phyloP scores from a whole-genome alignment of 192 early-diverging fungal genomes.

The Coemansia umbellata region DNA sequence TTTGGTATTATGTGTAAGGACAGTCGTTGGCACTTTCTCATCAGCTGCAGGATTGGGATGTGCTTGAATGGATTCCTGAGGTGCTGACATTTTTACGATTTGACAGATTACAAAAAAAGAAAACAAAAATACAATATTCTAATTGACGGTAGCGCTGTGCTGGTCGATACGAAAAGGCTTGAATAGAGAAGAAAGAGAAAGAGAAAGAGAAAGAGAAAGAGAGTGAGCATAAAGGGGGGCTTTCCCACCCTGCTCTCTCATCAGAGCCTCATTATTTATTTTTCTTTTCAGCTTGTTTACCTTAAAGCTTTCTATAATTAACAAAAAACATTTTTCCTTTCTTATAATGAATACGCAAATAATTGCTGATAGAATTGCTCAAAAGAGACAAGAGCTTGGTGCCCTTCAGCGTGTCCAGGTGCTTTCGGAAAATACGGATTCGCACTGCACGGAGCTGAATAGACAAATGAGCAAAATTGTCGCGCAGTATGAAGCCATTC shows the following conservation, averaged over 20 bases:
- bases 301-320: background rate
- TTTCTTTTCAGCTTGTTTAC: background rate
- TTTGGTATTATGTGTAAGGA: too few relatives aligned
- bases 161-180: background rate
- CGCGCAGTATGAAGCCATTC: constrained; percentile 39
- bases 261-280: background rate
- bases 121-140: background rate
- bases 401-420: constrained; percentile 38
- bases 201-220: background rate
- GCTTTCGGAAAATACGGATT: constrained; percentile 41
- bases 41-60: too few relatives aligned
- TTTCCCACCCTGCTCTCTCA: too few relatives aligned
- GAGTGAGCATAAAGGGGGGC: background rate
- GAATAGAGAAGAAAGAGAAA: background rate
- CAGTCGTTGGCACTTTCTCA: too few relatives aligned
- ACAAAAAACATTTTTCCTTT: background rate
- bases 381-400: constrained; percentile 49
- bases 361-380: constrained; percentile 32
- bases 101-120: too few relatives aligned
- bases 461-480: constrained; percentile 50
- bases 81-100: background rate
- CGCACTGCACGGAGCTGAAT: constrained; percentile 49
- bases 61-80: too few relatives aligned
- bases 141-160: background rate
- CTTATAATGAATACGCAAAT: constrained; percentile 38